Evolutionary conservation across 1,284 basidiomycete species (phyloP).

Genomic region (Ceratobasidium sp.): DNA sequence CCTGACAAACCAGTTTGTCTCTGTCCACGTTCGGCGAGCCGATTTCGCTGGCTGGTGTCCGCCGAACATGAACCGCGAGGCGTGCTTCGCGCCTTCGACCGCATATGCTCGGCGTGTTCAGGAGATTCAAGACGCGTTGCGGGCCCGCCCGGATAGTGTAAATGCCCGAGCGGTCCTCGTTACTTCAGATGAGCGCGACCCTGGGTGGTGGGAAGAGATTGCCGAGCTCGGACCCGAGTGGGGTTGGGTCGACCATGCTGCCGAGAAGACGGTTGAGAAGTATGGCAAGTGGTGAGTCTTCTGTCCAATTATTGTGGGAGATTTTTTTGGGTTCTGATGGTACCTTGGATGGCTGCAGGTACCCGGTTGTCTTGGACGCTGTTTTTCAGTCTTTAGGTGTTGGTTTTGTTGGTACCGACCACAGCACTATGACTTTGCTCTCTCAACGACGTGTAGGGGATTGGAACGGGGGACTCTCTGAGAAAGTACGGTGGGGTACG

Average conservation of each 20-base stretch:
- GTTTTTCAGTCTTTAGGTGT: slow-evolving; percentile 70
- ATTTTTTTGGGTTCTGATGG: not conserved
- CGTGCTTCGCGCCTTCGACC: slow-evolving; percentile 70
- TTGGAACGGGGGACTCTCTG: slow-evolving; percentile 67
- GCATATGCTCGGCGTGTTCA: slow-evolving; percentile 68
- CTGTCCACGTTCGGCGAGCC: slow-evolving; percentile 43
- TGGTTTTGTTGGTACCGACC: slow-evolving; percentile 75
- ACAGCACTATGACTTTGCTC: slow-evolving; percentile 75
- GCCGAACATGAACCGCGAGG: slow-evolving; percentile 49
- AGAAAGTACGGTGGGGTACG: slow-evolving; percentile 66
- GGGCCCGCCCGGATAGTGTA: slow-evolving; percentile 36
- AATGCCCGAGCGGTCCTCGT: slow-evolving; percentile 68
- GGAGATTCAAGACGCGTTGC: slow-evolving; percentile 68
- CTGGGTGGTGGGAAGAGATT: slow-evolving; percentile 72
- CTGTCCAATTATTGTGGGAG: not conserved
- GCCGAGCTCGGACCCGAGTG: slow-evolving; percentile 62
- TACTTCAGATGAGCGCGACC: slow-evolving; percentile 75
- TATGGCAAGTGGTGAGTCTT: slow-evolving; percentile 65
- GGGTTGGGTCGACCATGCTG: slow-evolving; percentile 67
- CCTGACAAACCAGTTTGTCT: slow-evolving; percentile 41
- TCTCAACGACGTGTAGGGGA: slow-evolving; percentile 69
- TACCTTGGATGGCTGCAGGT: slow-evolving; percentile 61
- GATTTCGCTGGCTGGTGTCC: slow-evolving; percentile 42
- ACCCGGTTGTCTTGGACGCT: slow-evolving; percentile 71
- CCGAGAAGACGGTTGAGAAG: slow-evolving; percentile 59